Base-by-base conservation (phyloP, 2,329 filamentous ascomycete genomes). In the Talaromyces sp. region DNA sequence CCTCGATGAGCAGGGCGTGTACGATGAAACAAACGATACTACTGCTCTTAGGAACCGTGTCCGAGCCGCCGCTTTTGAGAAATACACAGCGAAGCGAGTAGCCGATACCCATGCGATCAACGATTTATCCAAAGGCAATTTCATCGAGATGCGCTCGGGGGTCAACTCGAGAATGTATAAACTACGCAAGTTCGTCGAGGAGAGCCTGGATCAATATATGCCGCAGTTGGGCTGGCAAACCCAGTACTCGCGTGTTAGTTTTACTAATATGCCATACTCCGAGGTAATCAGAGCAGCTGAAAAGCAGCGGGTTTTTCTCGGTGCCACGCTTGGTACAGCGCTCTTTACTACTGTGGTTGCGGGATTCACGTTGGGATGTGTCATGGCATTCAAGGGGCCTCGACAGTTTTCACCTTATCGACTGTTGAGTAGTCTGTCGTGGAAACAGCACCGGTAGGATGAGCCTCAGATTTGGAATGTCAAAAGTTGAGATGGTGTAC, bases 211-310 rank as follows among this genome's bases (percentile, higher is more conserved):
- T 58, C 84, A 89, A 14, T 88, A 89, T 68, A 71, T 96, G 2
- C 95, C 95, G 0, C 79, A 83, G 30, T 76, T 93, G 12, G 95
- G 94, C 0, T 97, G 94, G 88, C 87, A 89, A 71, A 99, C 95
- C 1, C 92, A 96, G 77, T 99, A 99, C 73, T 87, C 90, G 0
- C 85, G 94, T 23, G 89, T 99, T 8, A 96, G 92, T 67, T 99
- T 99, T 73, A 91, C 91, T 63, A 97, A 96, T 70, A 89, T 96
- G 77, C 81, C 90, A 23, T 99, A 99, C 75, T 91, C 90, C 0
- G 89, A 96, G 64, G 90, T 98, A 3, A 83, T 92, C 36, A 80
- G 78, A 44, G 85, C 84, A 66, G 91, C 89, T 61, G 84, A 89
- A 60, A 77, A 84, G 60, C 92, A 96, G 74, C 87, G 89, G 2